A percentile compares a stretch with the other conserved stretches of the same genome.
phyloP scores from a whole-genome alignment of 441 rosid genomes.

The Euphorbia corollata region DNA sequence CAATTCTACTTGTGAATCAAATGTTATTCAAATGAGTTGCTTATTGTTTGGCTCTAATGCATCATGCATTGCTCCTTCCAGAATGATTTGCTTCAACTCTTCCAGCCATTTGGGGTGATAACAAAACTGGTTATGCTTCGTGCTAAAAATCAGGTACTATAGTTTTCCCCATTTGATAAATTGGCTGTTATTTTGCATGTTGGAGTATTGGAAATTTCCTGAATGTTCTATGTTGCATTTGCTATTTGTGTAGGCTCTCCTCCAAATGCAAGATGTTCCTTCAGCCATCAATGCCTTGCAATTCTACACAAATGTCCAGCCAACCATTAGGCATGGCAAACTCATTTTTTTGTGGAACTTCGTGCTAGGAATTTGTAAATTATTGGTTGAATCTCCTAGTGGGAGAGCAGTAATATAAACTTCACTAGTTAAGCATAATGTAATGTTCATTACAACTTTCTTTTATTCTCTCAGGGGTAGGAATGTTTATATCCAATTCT shows the following conservation, averaged over 20 bases:
- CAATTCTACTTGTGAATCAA: neutral
- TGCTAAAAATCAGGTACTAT: slow-evolving; percentile 89
- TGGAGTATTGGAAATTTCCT: slow-evolving; percentile 5
- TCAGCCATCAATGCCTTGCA: slow-evolving; percentile 81
- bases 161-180: slow-evolving; percentile 2
- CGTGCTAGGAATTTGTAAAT: neutral
- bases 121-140: slow-evolving; percentile 98
- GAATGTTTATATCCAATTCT: slow-evolving; percentile 92
- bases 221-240: slow-evolving; percentile 10
- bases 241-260: slow-evolving; percentile 58
- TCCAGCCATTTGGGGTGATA: slow-evolving; percentile 94
- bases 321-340: slow-evolving; percentile 60
- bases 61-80: slow-evolving; percentile 25
- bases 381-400: neutral
- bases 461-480: slow-evolving; percentile 61
- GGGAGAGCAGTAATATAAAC: neutral
- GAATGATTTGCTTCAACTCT: slow-evolving; percentile 96
- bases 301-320: slow-evolving; percentile 73
- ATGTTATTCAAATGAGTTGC: neutral
- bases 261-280: slow-evolving; percentile 95
- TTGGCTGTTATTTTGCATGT: slow-evolving; percentile 14
- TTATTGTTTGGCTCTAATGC: slow-evolving; percentile 13
- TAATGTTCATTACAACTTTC: neutral
- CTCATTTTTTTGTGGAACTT: slow-evolving; percentile 3
- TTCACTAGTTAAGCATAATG: slow-evolving; percentile 1